Evolutionary conservation across 495 filamentous ascomycete genomes (phyloP).

Genomic region (Penicillium steckii): DNA sequence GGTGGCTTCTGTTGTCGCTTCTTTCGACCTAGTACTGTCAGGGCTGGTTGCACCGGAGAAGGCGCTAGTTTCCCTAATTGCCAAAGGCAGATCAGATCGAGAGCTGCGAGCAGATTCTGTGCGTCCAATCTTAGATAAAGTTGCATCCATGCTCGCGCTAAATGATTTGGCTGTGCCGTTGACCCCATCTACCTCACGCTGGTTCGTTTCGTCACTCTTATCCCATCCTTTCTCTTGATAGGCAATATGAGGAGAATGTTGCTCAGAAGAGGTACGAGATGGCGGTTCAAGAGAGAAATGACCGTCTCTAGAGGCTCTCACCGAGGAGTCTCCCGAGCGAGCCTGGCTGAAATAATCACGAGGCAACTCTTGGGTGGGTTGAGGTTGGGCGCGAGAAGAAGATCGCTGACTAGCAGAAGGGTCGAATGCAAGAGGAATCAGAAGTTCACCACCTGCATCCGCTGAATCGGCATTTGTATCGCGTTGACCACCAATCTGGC

Average conservation of each 20-base stretch:
- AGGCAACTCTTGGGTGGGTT: conserved; percentile 30
- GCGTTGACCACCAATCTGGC: conserved; percentile 62
- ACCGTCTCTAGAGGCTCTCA: conserved; percentile 17
- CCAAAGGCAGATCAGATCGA: conserved; percentile 48
- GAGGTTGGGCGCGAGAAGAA: conserved; percentile 39
- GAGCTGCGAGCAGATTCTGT: conserved; percentile 63
- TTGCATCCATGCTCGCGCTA: conserved; percentile 52
- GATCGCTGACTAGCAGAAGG: conserved; percentile 65
- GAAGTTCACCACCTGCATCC: conserved; percentile 72
- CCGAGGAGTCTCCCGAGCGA: conserved; percentile 20
- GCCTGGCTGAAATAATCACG: conserved; percentile 26
- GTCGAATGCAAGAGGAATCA: conserved; percentile 90
- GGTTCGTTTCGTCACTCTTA: conserved; percentile 38
- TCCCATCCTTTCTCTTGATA: conserved; percentile 84
- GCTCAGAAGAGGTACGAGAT: conserved; percentile 24
- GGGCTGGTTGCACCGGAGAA: conserved; percentile 35
- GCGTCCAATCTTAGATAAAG: conserved; percentile 54
- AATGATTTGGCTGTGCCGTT: conserved; percentile 56
- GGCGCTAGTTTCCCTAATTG: conserved; percentile 30
- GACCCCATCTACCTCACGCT: conserved; percentile 13
- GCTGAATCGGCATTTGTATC: conserved; percentile 46
- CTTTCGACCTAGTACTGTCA: conserved; percentile 30
- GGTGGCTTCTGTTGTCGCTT: conserved; percentile 13
- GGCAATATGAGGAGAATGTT: conserved; percentile 79
- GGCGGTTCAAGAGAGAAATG: conserved; percentile 15